A percentile compares a stretch with the other conserved stretches of the same genome.
phyloP scores from a whole-genome alignment of 2,329 filamentous ascomycete genomes.

The Nectriaceae sp. region DNA sequence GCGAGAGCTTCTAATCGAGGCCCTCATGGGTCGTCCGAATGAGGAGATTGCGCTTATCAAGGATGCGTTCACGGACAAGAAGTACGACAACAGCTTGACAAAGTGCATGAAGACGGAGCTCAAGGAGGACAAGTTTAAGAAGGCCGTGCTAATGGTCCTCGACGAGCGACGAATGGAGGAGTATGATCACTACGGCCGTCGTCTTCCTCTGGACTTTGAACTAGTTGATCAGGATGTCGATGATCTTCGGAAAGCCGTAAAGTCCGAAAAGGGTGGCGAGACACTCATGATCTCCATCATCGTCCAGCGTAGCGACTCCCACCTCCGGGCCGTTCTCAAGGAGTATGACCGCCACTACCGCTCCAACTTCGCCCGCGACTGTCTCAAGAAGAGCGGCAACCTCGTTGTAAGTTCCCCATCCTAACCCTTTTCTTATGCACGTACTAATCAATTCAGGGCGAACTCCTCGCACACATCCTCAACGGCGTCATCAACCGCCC shows the following conservation, averaged over 20 bases:
- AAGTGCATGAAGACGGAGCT: constrained; percentile 91
- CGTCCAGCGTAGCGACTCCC: constrained; percentile 75
- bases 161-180: constrained; percentile 87
- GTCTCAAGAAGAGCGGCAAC: constrained; percentile 86
- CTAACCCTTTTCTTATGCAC: not conserved
- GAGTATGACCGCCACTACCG: constrained; percentile 73
- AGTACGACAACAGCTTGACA: constrained; percentile 78
- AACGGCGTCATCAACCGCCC: constrained; percentile 97
- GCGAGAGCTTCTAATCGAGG: constrained; percentile 88
- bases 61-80: constrained; percentile 85
- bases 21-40: constrained; percentile 87
- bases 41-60: constrained; percentile 87
- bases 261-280: constrained; percentile 80
- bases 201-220: constrained; percentile 56
- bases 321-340: constrained; percentile 77
- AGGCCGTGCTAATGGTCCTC: constrained; percentile 79
- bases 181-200: constrained; percentile 62
- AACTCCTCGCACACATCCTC: constrained; percentile 90
- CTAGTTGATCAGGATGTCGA: constrained; percentile 72
- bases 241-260: constrained; percentile 67
- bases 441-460: constrained; percentile 61
- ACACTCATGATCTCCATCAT: constrained; percentile 85
- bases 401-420: constrained; percentile 74
- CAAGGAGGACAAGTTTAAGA: constrained; percentile 94
- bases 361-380: constrained; percentile 84